Percentiles rank a stretch among this genome's conserved stretches.
These are phyloP conservation scores for Chalaropsis ovoidea DNA, from an alignment of 2,329 filamentous ascomycete genomes.

Conservation along the genomic window DNA sequence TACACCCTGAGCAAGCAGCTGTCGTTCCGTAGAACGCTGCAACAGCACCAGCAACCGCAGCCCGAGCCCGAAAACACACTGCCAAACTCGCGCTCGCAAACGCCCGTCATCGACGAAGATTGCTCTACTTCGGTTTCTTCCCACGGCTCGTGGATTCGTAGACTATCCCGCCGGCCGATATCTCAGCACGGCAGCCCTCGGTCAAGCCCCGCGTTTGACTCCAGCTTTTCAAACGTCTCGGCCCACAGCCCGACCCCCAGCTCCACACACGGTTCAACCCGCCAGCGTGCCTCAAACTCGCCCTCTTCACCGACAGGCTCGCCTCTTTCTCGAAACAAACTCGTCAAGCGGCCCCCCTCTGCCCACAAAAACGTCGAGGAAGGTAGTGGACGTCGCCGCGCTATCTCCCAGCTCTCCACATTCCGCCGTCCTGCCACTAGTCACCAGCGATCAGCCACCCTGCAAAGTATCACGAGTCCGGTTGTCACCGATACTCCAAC, in stretches of 20 bases:
- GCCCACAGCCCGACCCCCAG: neutral
- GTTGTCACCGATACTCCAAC: slow-evolving; percentile 9
- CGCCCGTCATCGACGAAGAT: slow-evolving; percentile 34
- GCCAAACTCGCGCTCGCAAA: slow-evolving; percentile 25
- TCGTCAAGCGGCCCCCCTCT: slow-evolving; percentile 63
- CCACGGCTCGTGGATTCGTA: slow-evolving; percentile 58
- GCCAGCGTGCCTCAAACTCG: slow-evolving; percentile 23
- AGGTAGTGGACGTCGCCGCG: slow-evolving; percentile 38
- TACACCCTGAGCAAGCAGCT: slow-evolving; percentile 23
- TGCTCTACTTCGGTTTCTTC: slow-evolving; percentile 50
- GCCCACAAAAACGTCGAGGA: slow-evolving; percentile 39
- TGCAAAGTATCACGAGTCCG: slow-evolving; percentile 37
- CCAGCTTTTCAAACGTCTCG: neutral
- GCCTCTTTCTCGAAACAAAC: slow-evolving; percentile 57
- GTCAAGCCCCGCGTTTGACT: slow-evolving; percentile 53
- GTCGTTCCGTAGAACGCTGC: slow-evolving; percentile 21
- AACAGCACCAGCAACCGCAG: slow-evolving; percentile 6
- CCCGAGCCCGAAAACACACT: slow-evolving; percentile 24
- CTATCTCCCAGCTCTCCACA: slow-evolving; percentile 52
- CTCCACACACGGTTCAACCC: neutral
- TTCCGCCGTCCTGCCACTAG: slow-evolving; percentile 67
- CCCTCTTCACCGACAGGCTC: slow-evolving; percentile 30
- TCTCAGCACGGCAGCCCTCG: slow-evolving; percentile 54
- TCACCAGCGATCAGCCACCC: slow-evolving; percentile 62
- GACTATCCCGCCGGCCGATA: slow-evolving; percentile 55